These are phyloP conservation scores for Chaetoceros tenuissimus DNA, from an alignment of 108 stramenopile genomes.

Conservation along the genomic window DNA sequence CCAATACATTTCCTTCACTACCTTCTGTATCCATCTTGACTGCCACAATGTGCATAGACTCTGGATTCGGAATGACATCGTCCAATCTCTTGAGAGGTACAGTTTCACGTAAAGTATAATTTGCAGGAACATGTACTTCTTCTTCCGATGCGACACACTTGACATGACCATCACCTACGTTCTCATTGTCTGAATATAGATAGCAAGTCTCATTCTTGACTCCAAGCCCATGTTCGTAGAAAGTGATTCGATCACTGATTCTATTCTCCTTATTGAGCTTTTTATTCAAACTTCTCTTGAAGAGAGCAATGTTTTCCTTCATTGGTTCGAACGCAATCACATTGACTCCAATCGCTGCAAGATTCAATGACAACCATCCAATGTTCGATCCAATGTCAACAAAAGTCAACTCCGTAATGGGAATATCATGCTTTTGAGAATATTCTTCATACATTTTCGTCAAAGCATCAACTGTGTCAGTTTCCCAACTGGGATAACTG, in stretches of 20 bases:
- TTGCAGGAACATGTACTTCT: not conserved
- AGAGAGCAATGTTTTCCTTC: not conserved
- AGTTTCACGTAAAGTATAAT: not conserved
- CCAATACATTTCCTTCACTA: not conserved
- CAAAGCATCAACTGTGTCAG: not conserved
- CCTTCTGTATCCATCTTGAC: constrained; percentile 4
- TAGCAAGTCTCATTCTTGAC: not conserved
- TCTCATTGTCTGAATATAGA: not conserved
- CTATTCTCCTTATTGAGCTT: not conserved
- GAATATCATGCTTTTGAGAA: not conserved
- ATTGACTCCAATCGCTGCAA: constrained; percentile 1
- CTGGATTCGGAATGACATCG: not conserved
- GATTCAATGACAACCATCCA: not conserved
- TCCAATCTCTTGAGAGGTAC: not conserved
- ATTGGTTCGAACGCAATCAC: constrained; percentile 3
- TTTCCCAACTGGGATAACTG: not conserved
- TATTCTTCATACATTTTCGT: not conserved
- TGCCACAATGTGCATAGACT: not conserved
- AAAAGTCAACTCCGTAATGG: not conserved
- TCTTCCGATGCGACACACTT: not conserved
- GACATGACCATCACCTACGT: constrained; percentile 1
- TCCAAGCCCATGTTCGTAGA: not conserved
- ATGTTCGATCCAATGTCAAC: constrained; percentile 2
- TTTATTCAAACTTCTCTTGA: not conserved
- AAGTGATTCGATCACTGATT: not conserved